A percentile compares a stretch with the other conserved stretches of the same genome.
These are phyloP conservation scores for Desmodesmus armatus DNA, from an alignment of 139 green algal genomes.

Conservation along the genomic window DNA sequence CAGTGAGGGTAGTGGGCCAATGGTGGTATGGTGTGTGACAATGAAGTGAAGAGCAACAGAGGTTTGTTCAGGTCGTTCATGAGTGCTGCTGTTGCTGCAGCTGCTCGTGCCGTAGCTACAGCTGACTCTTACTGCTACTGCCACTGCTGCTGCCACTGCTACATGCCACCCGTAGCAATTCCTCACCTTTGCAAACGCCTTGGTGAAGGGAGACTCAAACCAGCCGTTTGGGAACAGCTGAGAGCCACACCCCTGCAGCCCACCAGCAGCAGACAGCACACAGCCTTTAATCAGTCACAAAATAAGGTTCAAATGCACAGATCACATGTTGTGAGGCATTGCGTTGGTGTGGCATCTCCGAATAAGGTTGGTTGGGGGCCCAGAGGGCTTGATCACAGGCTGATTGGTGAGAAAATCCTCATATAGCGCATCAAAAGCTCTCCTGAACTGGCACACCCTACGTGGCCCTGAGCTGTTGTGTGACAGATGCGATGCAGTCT, in stretches of 20 bases:
- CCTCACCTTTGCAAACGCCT: slow-evolving; percentile 27
- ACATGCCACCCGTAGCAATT: neutral
- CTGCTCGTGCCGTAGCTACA: neutral
- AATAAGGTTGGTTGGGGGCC: neutral
- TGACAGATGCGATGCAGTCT: too few species aligned
- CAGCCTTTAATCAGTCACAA: neutral
- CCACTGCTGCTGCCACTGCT: neutral
- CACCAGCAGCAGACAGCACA: neutral
- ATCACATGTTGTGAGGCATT: neutral
- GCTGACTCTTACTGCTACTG: neutral
- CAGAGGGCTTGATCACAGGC: too few species aligned
- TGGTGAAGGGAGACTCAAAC: slow-evolving; percentile 10
- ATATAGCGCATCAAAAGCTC: neutral
- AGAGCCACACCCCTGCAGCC: neutral
- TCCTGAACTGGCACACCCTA: too few species aligned
- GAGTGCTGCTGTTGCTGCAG: neutral
- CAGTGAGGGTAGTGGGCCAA: neutral
- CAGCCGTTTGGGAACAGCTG: slow-evolving; percentile 42
- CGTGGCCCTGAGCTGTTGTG: too few species aligned
- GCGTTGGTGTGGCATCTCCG: neutral
- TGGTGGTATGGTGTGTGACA: neutral
- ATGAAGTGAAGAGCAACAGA: neutral
- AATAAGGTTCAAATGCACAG: neutral
- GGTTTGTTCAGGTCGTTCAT: neutral
- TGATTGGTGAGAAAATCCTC: neutral